These are phyloP conservation scores for Solanum chilense DNA, from an alignment of 257 asterid species.

Conservation along the genomic window DNA sequence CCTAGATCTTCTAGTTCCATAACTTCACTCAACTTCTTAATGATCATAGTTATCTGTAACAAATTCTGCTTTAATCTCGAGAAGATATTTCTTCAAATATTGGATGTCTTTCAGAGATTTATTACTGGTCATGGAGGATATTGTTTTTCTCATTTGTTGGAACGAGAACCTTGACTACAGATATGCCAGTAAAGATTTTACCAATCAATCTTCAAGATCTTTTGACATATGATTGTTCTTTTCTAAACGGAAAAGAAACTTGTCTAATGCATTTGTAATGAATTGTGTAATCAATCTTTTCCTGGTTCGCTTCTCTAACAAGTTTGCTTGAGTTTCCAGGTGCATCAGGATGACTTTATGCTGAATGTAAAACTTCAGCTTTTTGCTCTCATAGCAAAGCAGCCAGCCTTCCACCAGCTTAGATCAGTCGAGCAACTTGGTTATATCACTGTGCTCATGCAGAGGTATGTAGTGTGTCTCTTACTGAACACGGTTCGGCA, in stretches of 20 bases:
- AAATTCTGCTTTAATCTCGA: not conserved
- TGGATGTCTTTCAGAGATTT: not conserved
- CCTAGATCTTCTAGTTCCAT: not conserved
- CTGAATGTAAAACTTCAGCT: constrained; percentile 80
- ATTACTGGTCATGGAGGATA: not conserved
- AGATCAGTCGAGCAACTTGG: constrained; percentile 99
- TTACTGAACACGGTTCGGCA: not conserved
- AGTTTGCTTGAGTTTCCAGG: constrained; percentile 32
- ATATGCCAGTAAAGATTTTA: not conserved
- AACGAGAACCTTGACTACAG: not conserved
- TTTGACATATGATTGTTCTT: not conserved
- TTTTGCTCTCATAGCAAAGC: constrained; percentile 84
- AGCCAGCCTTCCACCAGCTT: constrained; percentile 96
- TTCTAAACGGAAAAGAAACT: not conserved
- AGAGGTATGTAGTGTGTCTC: constrained; percentile 40
- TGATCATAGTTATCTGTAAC: not conserved
- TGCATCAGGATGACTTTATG: constrained; percentile 84
- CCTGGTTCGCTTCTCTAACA: not conserved
- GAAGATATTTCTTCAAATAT: not conserved
- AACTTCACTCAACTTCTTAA: not conserved
- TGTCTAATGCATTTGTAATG: not conserved
- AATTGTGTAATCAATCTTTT: not conserved
- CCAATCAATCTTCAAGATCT: not conserved
- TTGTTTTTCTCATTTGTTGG: not conserved
- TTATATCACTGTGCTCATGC: constrained; percentile 80